Evolutionary conservation across 2,329 filamentous ascomycete genomes (phyloP), one percentile per base, ranked within the genome.

Genomic region (Akanthomyces uredinophilus): DNA sequence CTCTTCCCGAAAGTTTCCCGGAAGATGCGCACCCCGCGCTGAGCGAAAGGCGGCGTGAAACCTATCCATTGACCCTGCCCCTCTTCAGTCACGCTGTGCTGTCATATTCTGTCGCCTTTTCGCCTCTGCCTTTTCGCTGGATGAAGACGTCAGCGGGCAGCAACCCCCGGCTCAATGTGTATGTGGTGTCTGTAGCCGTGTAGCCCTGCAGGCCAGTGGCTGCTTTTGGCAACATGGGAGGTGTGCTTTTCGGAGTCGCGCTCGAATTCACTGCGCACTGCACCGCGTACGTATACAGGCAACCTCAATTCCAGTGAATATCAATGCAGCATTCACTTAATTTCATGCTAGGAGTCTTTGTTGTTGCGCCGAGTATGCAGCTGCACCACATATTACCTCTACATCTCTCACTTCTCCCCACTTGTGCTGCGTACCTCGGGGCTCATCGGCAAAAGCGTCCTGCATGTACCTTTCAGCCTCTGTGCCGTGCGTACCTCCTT

Each of bases 1-100:
- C 37, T 32, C 41, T 56, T 11, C n/a, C 54, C 41, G 54, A 47
- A 46, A 35, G 54, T 56, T 56, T 56, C 41, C 41, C 41, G 54
- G 18, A 39, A n/a, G n/a, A 39, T 39, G 32, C 51, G 16, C 27
- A 41, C 39, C 22, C 53, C 53, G 35, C 39, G 24, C 2, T 32
- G 10, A 41, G 51, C 35, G 16, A 24, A 39, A 55, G 22, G 37
- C 32, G 32, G 32, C 32, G 32, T 35, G 32, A 10, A 35, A 35
- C 7, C 4, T 11, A 22, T 54, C 35, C 51, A 52, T 37, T 52
- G 50, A 29, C 50, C 32, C 50, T 18, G 37, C 50, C 22, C 46
- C 8, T n/a, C n/a, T 13, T 54, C 29, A 41, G 20, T 16, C 51
- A 39, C 13, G 20, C 16, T 16, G 46, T 10, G 29, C 49, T 18